Percentiles rank a stretch among this genome's conserved stretches.
phyloP scores from a whole-genome alignment of 2,329 filamentous ascomycete species.

The Fusarium oxysporum region DNA sequence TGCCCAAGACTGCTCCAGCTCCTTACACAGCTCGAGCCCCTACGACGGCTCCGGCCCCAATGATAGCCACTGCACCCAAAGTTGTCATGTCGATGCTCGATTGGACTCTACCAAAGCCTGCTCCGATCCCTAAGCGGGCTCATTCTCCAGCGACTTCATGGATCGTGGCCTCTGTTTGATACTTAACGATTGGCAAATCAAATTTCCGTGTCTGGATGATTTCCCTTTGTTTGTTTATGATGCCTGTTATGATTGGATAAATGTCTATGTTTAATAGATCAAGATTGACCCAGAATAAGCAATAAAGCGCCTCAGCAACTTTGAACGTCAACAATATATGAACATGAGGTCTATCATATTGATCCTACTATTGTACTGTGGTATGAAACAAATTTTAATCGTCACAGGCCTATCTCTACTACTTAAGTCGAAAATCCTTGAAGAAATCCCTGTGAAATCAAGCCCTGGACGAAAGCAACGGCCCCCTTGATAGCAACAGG shows the following conservation, averaged over 20 bases:
- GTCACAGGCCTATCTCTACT: too few species aligned
- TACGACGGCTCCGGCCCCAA: conserved; percentile 10
- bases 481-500: conserved; percentile 27
- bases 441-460: conserved; percentile 21
- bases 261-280: background rate
- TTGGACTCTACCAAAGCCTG: conserved; percentile 19
- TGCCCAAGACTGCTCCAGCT: conserved; percentile 11
- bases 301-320: background rate
- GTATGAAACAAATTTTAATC: too few species aligned
- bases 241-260: conserved; percentile 3
- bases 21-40: conserved; percentile 23
- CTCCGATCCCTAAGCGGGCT: conserved; percentile 12
- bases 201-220: too few species aligned
- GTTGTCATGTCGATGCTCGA: conserved; percentile 21
- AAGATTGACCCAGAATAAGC: background rate
- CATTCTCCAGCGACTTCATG: conserved; percentile 15
- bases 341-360: background rate
- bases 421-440: background rate
- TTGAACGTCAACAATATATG: background rate
- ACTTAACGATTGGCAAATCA: too few species aligned
- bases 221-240: background rate
- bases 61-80: conserved; percentile 19
- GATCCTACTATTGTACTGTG: too few species aligned
- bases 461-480: conserved; percentile 24
- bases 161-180: conserved; percentile 11